Evolutionary conservation across 2,329 filamentous ascomycete genomes (phyloP), one percentile per base, ranked within the genome.

Genomic region (Hypomyces rosellus): DNA sequence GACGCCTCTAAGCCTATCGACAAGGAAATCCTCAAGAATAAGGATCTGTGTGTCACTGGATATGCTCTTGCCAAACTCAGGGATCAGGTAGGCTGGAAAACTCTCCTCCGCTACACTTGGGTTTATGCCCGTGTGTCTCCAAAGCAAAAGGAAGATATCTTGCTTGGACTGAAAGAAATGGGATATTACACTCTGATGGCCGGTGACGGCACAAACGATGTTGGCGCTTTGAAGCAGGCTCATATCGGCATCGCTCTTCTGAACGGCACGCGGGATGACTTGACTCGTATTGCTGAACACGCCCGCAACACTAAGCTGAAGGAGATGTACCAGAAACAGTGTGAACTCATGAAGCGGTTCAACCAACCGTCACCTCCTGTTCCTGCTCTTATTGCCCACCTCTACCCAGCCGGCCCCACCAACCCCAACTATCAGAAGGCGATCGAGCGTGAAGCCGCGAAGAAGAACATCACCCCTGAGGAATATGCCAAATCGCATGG

Each of bases 131-230:
- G 93, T 63, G 93, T 99, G 9, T 99, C 93, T 1, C 93, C 93
- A 8, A 96, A 96, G 76, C 93, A 99, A 64, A 99, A 99, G 74
- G 93, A 99, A 69, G 91, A 97, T 49, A 97, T 99, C 63, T 78
- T 99, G n/a, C 81, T 96, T 18, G 93, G 93, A 36, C 81, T 97
- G 55, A 96, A 96, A 73, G 91, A 96, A 62, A 88, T 89, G 73
- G 93, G 93, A 45, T 99, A 99, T 74, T 96, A 93, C 54, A 99
- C 93, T 30, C 80, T 99, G 55, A 99, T 99, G 93, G 95, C 91
- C 61, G 93, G 93, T 69, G 93, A 99, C 63, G 93, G 93, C 56
- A 99, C 93, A 49, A 99, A 99, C 68, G 93, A 99, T 64, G 93
- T 99, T 49, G 93, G 93, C 57, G 93, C 93, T 41, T 75, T 99